Conservation (phyloP, 768 basidiomycete species). For the Russula earlei region DNA sequence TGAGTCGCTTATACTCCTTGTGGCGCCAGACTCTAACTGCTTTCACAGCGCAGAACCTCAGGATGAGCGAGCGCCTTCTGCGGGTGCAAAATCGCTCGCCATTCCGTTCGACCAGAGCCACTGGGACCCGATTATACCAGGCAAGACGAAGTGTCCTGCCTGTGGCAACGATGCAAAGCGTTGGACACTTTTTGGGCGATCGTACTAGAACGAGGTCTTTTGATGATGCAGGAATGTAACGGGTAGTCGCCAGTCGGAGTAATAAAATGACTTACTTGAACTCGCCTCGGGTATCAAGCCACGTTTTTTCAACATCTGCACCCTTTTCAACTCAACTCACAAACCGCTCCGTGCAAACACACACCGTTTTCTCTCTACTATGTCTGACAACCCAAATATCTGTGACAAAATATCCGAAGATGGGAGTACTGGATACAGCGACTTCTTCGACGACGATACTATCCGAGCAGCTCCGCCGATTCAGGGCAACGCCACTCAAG, state of each 20-base stretch:
- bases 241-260: no score
- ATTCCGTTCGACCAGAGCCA: conserved; percentile 91
- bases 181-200: conserved; percentile 95
- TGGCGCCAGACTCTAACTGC: background rate
- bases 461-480: background rate
- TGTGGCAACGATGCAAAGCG: conserved; percentile 86
- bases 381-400: background rate
- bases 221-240: background rate
- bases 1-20: conserved; percentile 33
- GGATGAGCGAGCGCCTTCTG: conserved; percentile 93
- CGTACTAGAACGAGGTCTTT: conserved; percentile 38
- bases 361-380: background rate
- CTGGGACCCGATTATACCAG: conserved; percentile 71
- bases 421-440: conserved; percentile 5
- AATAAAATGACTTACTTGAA: background rate
- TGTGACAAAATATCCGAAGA: background rate
- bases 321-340: no score
- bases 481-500: background rate
- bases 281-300: background rate
- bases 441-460: conserved; percentile 6
- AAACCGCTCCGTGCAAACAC: no score
- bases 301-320: background rate
- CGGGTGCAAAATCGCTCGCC: conserved; percentile 92
- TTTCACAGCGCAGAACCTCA: conserved; percentile 63
- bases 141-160: conserved; percentile 82